Base-by-base conservation (phyloP, 345 rosid species). In the Cardiospermum halicacabum region DNA sequence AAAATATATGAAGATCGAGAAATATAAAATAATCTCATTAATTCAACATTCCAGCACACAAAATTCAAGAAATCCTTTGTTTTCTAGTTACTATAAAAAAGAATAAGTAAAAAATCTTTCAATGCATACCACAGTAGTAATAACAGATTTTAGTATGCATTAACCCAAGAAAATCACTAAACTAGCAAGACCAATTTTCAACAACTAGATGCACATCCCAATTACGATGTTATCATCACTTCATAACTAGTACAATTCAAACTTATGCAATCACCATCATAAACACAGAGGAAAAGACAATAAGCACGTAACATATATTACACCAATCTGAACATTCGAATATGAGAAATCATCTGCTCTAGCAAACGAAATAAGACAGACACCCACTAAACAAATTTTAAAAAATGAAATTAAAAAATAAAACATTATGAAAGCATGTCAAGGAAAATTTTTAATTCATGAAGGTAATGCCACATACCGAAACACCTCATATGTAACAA, bases 61-160 rank as follows among this genome's bases (percentile, higher is more conserved):
- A 27, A 25, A 60, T 25, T 43, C 18, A 26, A 0, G 22, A 21
- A 62, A 1, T 34, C 3, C 9, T 3, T 34, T 3, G 6, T 3
- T 0, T 9, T 39, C 12, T 37, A 11, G 10, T 39, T 39, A 2
- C 12, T 39, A 9, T 39, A 15, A 15, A 31, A 19, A 62, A 13
- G 45, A 9, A 32, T 1, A 31, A 34, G 7, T 34, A 34, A 34
- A 5, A 64, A 51, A n/a, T 5, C 26, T 53, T 53, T 21, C 37
- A 55, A 24, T 53, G 27, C 21, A 47, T 15, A 42, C 16, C 15
- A 49, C 1, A 5, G 31, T 34, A 49, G n/a, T 8, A 66, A 53
- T 53, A 55, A 13, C 30, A 48, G 58, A 42, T 47, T 34, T 67
- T 25, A 65, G 13, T 19, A 56, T 24, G 6, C 64, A 68, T 13